Evolutionary conservation across 2,329 filamentous ascomycete species (phyloP).

Genomic region (Scleromitrula shiraiana): DNA sequence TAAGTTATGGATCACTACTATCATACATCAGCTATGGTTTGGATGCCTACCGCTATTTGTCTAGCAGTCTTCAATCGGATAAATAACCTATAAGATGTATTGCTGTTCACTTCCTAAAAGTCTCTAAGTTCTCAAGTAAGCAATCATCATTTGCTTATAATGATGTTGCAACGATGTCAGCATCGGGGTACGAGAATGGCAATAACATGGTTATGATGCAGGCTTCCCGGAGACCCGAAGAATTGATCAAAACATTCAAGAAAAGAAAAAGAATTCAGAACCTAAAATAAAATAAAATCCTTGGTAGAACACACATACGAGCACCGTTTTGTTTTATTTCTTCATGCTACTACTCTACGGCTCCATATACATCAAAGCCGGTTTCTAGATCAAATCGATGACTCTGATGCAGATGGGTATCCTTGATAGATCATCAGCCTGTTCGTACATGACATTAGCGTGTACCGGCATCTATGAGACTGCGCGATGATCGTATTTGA

Average conservation of each 20-base stretch:
- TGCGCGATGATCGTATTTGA: constrained; percentile 9
- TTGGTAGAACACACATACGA: not conserved
- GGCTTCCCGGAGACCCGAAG: constrained; percentile 4
- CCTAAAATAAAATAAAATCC: no score
- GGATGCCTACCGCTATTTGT: no score
- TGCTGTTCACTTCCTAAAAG: no score
- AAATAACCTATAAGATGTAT: no score
- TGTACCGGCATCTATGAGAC: not conserved
- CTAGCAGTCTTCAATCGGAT: no score
- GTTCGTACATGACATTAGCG: constrained; percentile 19
- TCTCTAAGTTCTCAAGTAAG: not conserved
- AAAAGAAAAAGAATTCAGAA: no score
- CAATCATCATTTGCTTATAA: not conserved
- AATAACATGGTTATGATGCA: constrained; percentile 5
- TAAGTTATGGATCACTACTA: no score
- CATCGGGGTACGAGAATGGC: constrained; percentile 5
- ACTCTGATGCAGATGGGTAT: not conserved
- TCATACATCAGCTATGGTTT: no score
- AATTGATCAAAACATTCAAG: not conserved
- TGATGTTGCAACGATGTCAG: constrained; percentile 1
- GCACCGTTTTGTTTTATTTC: constrained; percentile 2
- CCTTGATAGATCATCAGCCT: constrained; percentile 3
- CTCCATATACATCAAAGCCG: constrained; percentile 10
- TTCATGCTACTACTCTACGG: constrained; percentile 8
- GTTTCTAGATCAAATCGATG: not conserved